A percentile compares a stretch with the other conserved stretches of the same genome.
Conservation (phyloP, 345 rosid species). For the Eucalyptus tenuipes region DNA sequence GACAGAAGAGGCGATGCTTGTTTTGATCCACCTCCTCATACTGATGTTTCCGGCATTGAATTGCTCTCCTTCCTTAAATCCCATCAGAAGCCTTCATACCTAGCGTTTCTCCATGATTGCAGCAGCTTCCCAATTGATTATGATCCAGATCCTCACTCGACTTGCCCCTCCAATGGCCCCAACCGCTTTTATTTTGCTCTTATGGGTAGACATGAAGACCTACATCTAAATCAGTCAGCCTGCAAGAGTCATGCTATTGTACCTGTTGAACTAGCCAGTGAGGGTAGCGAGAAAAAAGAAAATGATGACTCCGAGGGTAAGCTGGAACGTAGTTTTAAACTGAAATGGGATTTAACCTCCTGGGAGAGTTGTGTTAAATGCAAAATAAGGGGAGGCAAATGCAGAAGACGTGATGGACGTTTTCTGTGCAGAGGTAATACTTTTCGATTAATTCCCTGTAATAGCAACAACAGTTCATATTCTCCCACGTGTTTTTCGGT, state of each 20-base stretch:
- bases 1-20: not conserved
- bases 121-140: not conserved
- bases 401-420: not conserved
- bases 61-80: no score
- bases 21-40: not conserved
- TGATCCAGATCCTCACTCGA: not conserved
- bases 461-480: not conserved
- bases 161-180: not conserved
- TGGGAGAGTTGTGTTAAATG: not conserved
- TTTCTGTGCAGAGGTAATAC: not conserved
- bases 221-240: rapidly evolving
- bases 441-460: not conserved
- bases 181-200: not conserved
- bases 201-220: not conserved
- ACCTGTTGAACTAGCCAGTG: not conserved
- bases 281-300: no score
- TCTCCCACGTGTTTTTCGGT: not conserved
- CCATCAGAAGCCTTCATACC: not conserved
- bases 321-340: not conserved
- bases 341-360: not conserved
- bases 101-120: not conserved
- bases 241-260: not conserved
- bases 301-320: no score
- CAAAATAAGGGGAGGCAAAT: not conserved
- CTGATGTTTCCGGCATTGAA: no score